Conservation (phyloP, 192 early-diverging fungal species). For the Backusella westeae region DNA sequence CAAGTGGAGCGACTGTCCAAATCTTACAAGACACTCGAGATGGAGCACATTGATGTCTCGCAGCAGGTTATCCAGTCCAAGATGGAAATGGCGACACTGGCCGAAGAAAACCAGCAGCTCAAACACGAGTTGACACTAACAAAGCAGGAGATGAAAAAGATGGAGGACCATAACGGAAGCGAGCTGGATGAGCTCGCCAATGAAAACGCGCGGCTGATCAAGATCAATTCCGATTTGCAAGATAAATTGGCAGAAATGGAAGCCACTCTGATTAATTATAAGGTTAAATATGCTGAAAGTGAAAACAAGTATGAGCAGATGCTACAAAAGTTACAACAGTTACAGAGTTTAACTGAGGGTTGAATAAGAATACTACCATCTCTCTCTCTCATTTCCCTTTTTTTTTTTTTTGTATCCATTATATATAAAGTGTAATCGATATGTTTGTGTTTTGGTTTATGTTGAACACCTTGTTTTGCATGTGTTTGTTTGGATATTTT, state of each 20-base stretch:
- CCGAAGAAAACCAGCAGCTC: constrained; percentile 53
- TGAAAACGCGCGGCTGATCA: constrained; percentile 77
- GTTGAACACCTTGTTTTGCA: background rate
- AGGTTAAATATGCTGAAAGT: constrained; percentile 73
- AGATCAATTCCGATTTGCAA: constrained; percentile 60
- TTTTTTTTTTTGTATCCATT: background rate
- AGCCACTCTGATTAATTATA: constrained; percentile 60
- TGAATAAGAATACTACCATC: background rate
- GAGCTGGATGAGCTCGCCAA: constrained; percentile 73
- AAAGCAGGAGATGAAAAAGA: constrained; percentile 50
- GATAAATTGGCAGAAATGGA: constrained; percentile 59
- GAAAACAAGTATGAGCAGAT: constrained; percentile 73
- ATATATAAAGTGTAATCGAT: background rate
- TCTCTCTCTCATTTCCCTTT: background rate
- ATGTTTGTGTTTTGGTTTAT: background rate
- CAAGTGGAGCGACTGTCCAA: constrained; percentile 60
- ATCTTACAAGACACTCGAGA: constrained; percentile 63
- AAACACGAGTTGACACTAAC: constrained; percentile 58
- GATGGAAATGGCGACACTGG: constrained; percentile 49
- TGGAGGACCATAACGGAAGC: background rate
- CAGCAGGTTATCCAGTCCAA: constrained; percentile 62
- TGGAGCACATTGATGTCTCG: constrained; percentile 72
- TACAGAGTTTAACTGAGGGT: constrained; percentile 36
- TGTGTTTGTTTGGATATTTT: background rate
- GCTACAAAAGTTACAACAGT: constrained; percentile 61